Conservation (phyloP, 2,329 filamentous ascomycete genomes). For the Aspergillus calidoustus region DNA sequence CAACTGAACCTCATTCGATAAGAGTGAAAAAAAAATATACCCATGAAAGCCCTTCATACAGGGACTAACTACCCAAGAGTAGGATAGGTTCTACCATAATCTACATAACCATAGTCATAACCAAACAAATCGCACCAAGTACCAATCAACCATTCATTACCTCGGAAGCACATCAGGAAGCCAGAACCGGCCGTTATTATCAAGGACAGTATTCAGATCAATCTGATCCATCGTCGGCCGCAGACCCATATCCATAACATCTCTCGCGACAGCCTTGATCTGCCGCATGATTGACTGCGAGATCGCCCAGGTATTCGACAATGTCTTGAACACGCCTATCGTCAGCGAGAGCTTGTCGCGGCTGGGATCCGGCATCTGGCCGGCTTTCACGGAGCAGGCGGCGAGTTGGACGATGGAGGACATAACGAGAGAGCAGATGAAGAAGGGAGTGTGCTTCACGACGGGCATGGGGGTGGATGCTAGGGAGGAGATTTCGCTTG, state of each 20-base stretch:
- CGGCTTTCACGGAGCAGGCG: slow-evolving; percentile 68
- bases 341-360: slow-evolving; percentile 77
- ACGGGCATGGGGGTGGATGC: slow-evolving; percentile 64
- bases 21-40: background rate
- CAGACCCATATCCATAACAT: slow-evolving; percentile 60
- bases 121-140: background rate
- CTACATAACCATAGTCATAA: background rate
- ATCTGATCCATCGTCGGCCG: slow-evolving; percentile 42
- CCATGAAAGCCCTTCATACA: background rate
- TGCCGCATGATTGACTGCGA: slow-evolving; percentile 72
- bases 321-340: slow-evolving; percentile 72
- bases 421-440: slow-evolving; percentile 78
- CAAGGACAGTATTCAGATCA: slow-evolving; percentile 40
- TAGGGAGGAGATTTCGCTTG: slow-evolving; percentile 77
- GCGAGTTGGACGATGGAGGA: slow-evolving; percentile 81
- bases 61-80: background rate
- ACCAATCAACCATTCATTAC: slow-evolving; percentile 34
- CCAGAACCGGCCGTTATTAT: slow-evolving; percentile 43
- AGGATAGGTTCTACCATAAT: background rate
- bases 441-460: slow-evolving; percentile 78
- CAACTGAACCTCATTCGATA: background rate
- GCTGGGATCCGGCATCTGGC: slow-evolving; percentile 61
- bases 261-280: slow-evolving; percentile 77
- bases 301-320: slow-evolving; percentile 74
- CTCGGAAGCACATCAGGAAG: slow-evolving; percentile 33